Evolutionary conservation across 352 stramenopile species (phyloP).

Genomic region (Phytophthora constricta): DNA sequence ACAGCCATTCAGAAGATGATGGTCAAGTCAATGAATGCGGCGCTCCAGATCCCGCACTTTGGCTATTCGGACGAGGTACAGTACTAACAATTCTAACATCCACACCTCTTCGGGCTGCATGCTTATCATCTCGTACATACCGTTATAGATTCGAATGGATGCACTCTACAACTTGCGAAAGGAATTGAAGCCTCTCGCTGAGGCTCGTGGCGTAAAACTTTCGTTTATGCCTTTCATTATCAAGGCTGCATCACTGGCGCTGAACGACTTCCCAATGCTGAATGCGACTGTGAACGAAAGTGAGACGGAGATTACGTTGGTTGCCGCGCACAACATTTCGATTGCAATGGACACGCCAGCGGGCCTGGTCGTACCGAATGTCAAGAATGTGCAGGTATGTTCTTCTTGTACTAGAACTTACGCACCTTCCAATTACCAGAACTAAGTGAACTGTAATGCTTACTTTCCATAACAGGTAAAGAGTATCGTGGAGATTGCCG

Average conservation of each 20-base stretch:
- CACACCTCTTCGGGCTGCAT: neutral
- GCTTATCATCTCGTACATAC: neutral
- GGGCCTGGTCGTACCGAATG: conserved; percentile 96
- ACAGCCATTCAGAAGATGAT: conserved; percentile 98
- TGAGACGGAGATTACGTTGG: conserved; percentile 86
- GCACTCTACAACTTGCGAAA: conserved; percentile 86
- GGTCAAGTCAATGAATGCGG: conserved; percentile 97
- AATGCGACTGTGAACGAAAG: conserved; percentile 93
- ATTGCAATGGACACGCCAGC: conserved; percentile 97
- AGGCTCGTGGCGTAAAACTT: conserved; percentile 87
- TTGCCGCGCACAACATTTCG: conserved; percentile 97
- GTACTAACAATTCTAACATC: neutral
- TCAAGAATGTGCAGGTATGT: conserved; percentile 92
- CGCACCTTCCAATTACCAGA: too few relatives aligned
- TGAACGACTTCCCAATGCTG: conserved; percentile 94
- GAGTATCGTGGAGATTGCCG: conserved; percentile 83
- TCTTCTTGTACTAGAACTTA: too few relatives aligned
- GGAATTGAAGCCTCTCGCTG: conserved; percentile 89
- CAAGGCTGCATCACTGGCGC: conserved; percentile 94
- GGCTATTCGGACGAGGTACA: conserved; percentile 95
- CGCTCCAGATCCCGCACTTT: conserved; percentile 97
- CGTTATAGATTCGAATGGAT: conserved; percentile 88
- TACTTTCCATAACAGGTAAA: conserved; percentile 51
- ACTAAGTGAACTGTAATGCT: neutral
- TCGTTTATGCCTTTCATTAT: conserved; percentile 98